phyloP scores from a whole-genome alignment of 345 rosid genomes.

The Cochlearia excelsa region DNA sequence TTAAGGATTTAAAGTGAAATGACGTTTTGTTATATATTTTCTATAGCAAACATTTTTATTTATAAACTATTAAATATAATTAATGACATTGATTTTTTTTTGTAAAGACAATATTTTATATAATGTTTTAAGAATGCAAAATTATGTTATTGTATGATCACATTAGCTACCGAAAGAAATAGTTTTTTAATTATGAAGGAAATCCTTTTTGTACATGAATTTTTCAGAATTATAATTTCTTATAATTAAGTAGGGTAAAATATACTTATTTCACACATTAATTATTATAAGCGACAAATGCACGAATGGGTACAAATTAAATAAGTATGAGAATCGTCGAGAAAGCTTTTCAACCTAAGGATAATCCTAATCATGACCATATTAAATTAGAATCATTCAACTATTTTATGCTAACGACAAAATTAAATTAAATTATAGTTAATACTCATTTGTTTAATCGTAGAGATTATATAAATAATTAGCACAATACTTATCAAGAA shows the following conservation, averaged over 20 bases:
- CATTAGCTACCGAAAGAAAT: not conserved
- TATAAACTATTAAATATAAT: not conserved
- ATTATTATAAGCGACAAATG: constrained; percentile 3
- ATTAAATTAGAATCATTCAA: constrained; percentile 8
- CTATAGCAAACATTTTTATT: not conserved
- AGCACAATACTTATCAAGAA: constrained; percentile 28
- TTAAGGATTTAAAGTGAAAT: not conserved
- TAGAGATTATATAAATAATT: constrained; percentile 3
- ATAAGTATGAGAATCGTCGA: constrained; percentile 28
- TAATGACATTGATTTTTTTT: too few species aligned
- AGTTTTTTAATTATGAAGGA: too few species aligned
- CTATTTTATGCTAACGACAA: constrained; percentile 21
- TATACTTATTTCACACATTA: not conserved
- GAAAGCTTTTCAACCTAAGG: constrained; percentile 24
- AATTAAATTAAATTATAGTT: not conserved
- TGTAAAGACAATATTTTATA: too few species aligned
- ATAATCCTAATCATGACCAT: constrained; percentile 29
- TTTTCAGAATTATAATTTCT: too few species aligned
- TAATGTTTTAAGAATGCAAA: too few species aligned
- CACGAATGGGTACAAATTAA: constrained; percentile 13
- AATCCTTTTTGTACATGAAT: too few species aligned
- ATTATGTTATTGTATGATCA: not conserved
- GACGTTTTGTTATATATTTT: not conserved
- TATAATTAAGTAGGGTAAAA: not conserved
- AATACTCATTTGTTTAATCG: not conserved